A percentile compares a stretch with the other conserved stretches of the same genome.
Conservation (phyloP, 768 basidiomycete species). For the Lentinula detonsa region DNA sequence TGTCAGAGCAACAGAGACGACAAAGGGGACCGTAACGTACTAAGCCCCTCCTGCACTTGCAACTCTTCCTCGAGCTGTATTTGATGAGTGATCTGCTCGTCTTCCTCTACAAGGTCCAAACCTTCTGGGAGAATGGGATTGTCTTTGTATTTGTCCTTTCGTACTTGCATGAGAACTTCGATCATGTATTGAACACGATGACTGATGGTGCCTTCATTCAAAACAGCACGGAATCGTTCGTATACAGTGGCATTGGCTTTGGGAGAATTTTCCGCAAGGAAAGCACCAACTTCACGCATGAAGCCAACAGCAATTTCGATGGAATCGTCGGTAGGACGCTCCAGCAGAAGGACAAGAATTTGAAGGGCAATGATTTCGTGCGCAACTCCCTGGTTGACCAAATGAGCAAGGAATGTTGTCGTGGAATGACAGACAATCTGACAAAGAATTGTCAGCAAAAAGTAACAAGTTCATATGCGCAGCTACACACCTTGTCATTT, state of each 20-base stretch:
- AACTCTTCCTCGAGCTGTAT: conserved; percentile 90
- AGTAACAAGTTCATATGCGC: background rate
- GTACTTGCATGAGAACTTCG: conserved; percentile 97
- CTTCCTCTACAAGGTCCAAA: conserved; percentile 93
- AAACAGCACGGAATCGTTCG: conserved; percentile 93
- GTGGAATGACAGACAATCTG: conserved; percentile 92
- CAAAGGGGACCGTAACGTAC: conserved; percentile 41
- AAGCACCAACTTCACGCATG: conserved; percentile 95
- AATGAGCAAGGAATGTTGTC: conserved; percentile 85
- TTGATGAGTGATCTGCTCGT: conserved; percentile 95
- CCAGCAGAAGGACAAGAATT: conserved; percentile 92
- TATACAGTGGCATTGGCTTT: conserved; percentile 94
- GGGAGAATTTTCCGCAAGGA: conserved; percentile 87
- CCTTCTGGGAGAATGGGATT: conserved; percentile 94
- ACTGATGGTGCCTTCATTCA: conserved; percentile 93
- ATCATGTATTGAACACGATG: conserved; percentile 99
- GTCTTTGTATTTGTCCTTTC: conserved; percentile 99
- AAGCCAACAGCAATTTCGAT: conserved; percentile 98
- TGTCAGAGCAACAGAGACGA: background rate
- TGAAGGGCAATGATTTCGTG: conserved; percentile 93
- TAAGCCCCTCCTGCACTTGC: conserved; percentile 90
- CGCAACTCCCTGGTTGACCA: conserved; percentile 90
- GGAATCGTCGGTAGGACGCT: conserved; percentile 93
- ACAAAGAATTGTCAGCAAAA: background rate
- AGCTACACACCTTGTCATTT: conserved; percentile 84